phyloP scores from a whole-genome alignment of 371 early-diverging fungal species.

The Rhizopus arrhizus region DNA sequence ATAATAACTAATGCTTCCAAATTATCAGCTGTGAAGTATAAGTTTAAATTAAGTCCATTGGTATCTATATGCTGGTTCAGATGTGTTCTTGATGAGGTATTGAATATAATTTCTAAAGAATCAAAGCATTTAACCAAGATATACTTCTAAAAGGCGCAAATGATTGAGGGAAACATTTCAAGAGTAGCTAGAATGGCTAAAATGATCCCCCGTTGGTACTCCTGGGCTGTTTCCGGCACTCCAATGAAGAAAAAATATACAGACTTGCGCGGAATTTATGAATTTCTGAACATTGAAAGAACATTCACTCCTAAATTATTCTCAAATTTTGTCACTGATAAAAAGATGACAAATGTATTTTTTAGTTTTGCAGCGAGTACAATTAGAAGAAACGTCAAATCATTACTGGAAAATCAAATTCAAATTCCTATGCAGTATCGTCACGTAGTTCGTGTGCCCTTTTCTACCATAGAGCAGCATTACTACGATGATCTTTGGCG shows the following conservation, averaged over 20 bases:
- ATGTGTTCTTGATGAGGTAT: slow-evolving; percentile 55
- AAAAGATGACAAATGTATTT: slow-evolving; percentile 28
- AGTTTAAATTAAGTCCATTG: slow-evolving; percentile 49
- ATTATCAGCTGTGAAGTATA: slow-evolving; percentile 37
- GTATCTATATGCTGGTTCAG: slow-evolving; percentile 65
- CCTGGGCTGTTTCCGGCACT: slow-evolving; percentile 78
- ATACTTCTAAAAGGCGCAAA: slow-evolving; percentile 57
- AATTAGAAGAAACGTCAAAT: slow-evolving; percentile 65
- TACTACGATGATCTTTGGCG: slow-evolving; percentile 66
- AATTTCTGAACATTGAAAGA: slow-evolving; percentile 48
- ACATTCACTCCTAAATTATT: slow-evolving; percentile 27
- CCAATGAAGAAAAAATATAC: slow-evolving; percentile 53
- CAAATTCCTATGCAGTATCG: slow-evolving; percentile 61
- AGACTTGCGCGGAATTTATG: slow-evolving; percentile 58
- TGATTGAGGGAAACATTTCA: slow-evolving; percentile 58
- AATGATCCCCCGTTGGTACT: slow-evolving; percentile 57
- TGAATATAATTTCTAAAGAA: neutral
- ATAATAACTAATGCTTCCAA: neutral
- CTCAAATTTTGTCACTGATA: slow-evolving; percentile 18
- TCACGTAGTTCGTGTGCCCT: slow-evolving; percentile 49
- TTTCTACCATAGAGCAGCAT: slow-evolving; percentile 60
- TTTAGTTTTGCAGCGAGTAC: slow-evolving; percentile 39
- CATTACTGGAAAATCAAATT: slow-evolving; percentile 51
- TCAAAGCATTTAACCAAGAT: slow-evolving; percentile 1
- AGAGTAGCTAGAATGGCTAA: slow-evolving; percentile 59